Evolutionary conservation across 2,329 filamentous ascomycete species (phyloP), one percentile per base, ranked within the genome.

Genomic region (Pseudocercospora crystallina): DNA sequence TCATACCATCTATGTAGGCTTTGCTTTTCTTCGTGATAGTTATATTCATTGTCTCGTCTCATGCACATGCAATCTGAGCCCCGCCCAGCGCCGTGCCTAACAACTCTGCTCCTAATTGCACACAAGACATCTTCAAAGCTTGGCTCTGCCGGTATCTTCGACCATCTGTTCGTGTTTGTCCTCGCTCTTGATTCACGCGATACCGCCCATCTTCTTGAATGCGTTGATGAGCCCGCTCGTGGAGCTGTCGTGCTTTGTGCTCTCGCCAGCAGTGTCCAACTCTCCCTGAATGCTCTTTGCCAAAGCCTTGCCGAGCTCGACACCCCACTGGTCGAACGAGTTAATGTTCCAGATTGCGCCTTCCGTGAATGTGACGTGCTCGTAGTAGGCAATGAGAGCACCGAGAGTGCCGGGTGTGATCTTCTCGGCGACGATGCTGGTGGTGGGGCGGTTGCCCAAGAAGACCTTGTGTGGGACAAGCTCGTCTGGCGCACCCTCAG

Each of bases 321-420:
- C 94, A 76, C 94, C 94, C 94, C 94, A 99, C 80, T 99, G 94
- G 77, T 99, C 94, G 70, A 97, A 99, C 68, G 86, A 90, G 83
- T 99, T 99, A 80, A 99, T 96, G 77, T 97, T 95, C 94, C 94
- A 99, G 70, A 99, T 80, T 45, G 91, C 92, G 65, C 94, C 94
- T 77, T 99, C 94, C 33, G 89, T 95, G 74, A 99, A 99, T 49
- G 94, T 97, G 56, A 97, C 77, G 76, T 99, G 94, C 81, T 99
- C 94, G 75, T 99, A 99, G 82, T 97, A 99, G 60, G 90, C 92
- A 65, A 99, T 99, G 64, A 99, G 76, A 3, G 94, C 92, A 68
- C 94, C 94, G 41, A 99, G 83, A 65, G 95, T 90, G 37, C 86
- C 89, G 8, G 94, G 94, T 13, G 94, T 96, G 70, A 99, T 97